A percentile compares a stretch with the other conserved stretches of the same genome.
Evolutionary conservation across 2,329 filamentous ascomycete species (phyloP).

Genomic region (Zalaria sp.): DNA sequence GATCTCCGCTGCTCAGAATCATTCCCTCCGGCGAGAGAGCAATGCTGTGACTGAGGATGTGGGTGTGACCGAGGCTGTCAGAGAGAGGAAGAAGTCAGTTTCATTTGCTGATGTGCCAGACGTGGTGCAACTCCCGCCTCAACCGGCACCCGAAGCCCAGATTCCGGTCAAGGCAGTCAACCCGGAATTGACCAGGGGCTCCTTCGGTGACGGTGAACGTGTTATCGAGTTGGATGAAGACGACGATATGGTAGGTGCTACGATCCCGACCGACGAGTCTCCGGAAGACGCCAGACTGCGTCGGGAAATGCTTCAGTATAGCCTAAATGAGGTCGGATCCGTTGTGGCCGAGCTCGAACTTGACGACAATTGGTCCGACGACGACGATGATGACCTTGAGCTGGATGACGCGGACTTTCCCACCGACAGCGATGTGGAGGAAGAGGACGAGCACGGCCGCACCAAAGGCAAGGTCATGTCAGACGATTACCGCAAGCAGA

Average conservation of each 20-base stretch:
- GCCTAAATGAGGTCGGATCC: constrained; percentile 72
- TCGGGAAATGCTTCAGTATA: constrained; percentile 81
- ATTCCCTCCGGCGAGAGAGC: not conserved
- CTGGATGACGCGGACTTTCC: constrained; percentile 24
- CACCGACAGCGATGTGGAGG: constrained; percentile 38
- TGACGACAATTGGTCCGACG: constrained; percentile 45
- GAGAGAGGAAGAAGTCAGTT: constrained; percentile 13
- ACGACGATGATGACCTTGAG: constrained; percentile 36
- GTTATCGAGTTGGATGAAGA: constrained; percentile 30
- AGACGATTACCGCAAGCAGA: constrained; percentile 63
- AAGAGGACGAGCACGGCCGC: constrained; percentile 65
- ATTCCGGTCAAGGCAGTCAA: too few species aligned
- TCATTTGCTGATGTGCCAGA: constrained; percentile 14
- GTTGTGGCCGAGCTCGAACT: constrained; percentile 86
- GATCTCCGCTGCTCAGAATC: constrained; percentile 15
- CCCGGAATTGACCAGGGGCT: constrained; percentile 2
- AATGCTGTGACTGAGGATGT: not conserved
- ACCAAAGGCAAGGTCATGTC: constrained; percentile 53
- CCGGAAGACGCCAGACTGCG: constrained; percentile 68
- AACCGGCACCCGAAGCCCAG: not conserved
- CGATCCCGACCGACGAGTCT: constrained; percentile 59
- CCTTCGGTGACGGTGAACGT: constrained; percentile 14
- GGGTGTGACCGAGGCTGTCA: not conserved
- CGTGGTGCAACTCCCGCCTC: not conserved
- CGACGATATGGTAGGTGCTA: constrained; percentile 22